Evolutionary conservation across 306 rosid genomes (phyloP).

Genomic region (Prunus armeniaca): DNA sequence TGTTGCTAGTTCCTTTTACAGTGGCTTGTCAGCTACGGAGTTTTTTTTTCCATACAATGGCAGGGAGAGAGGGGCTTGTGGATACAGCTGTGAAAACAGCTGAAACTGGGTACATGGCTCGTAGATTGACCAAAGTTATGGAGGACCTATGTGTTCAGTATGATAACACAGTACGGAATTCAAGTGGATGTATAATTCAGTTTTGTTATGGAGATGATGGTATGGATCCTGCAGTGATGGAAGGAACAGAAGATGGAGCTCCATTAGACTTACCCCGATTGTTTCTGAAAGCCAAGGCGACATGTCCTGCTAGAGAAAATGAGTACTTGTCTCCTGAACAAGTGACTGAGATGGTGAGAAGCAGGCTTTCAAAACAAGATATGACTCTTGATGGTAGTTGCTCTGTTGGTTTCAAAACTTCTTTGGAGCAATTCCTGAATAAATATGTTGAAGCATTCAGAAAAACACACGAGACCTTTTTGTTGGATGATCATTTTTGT

Average conservation of each 20-base stretch:
- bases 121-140: constrained; percentile 77
- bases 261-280: constrained; percentile 80
- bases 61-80: constrained; percentile 95
- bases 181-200: constrained; percentile 72
- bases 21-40: constrained; percentile 93
- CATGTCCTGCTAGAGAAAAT: constrained; percentile 54
- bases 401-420: constrained; percentile 46
- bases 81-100: constrained; percentile 99
- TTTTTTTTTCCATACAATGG: constrained; percentile 98
- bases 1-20: constrained; percentile 86
- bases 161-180: constrained; percentile 79
- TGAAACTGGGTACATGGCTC: constrained; percentile 96
- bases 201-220: constrained; percentile 93
- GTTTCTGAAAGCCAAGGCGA: constrained; percentile 75
- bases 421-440: constrained; percentile 55
- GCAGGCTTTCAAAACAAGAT: constrained; percentile 54
- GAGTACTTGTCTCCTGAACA: constrained; percentile 60
- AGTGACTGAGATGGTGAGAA: constrained; percentile 45
- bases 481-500: constrained; percentile 14
- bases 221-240: constrained; percentile 95
- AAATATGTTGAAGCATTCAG: constrained; percentile 33
- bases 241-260: constrained; percentile 68
- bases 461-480: constrained; percentile 26
- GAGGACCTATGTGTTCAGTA: constrained; percentile 85
- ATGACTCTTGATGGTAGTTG: constrained; percentile 53